These are phyloP conservation scores for Prunus padus DNA, from an alignment of 306 rosid species.

Conservation along the genomic window DNA sequence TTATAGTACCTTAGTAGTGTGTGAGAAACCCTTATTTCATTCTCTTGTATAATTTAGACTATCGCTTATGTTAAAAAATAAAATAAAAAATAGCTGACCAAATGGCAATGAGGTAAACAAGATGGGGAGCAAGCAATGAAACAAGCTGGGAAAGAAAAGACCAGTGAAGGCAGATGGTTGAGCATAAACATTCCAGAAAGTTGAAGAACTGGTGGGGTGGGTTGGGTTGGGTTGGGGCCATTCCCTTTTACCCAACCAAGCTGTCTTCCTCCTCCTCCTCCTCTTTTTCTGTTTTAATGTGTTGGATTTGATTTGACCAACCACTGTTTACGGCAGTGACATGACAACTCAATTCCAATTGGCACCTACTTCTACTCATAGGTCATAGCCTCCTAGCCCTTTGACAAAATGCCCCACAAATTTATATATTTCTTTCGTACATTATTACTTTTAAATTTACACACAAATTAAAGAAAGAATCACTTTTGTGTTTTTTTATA, in stretches of 20 bases:
- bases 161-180: too few species aligned
- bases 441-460: too few species aligned
- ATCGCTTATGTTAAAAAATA: too few species aligned
- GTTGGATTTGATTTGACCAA: conserved; percentile 19
- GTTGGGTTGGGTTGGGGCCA: background rate
- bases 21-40: too few species aligned
- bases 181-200: background rate
- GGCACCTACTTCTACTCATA: background rate
- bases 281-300: background rate
- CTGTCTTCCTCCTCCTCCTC: background rate
- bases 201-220: background rate
- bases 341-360: conserved; percentile 3
- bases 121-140: background rate
- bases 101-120: conserved; percentile 16
- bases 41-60: too few species aligned
- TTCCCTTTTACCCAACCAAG: background rate
- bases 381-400: background rate
- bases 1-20: too few species aligned
- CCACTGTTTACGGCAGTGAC: background rate
- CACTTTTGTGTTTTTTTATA: background rate
- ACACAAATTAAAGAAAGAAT: background rate
- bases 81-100: too few species aligned
- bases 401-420: background rate
- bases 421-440: too few species aligned
- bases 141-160: background rate